These are phyloP conservation scores for Aspergillus carbonarius DNA, from an alignment of 2,329 filamentous ascomycete species.

Conservation along the genomic window DNA sequence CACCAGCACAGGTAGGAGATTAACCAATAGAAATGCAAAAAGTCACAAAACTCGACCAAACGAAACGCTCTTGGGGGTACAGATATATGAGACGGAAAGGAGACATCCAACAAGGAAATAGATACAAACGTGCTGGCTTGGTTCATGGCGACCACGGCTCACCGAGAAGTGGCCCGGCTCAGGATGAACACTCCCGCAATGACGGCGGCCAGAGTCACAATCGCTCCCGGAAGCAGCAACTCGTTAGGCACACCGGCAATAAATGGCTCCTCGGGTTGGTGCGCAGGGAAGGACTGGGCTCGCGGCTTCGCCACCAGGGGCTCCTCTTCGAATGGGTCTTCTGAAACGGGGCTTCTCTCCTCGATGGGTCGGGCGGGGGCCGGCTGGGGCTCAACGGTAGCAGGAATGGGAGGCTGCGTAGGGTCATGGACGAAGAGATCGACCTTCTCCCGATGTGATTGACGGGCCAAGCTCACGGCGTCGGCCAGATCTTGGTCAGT, in stretches of 20 bases:
- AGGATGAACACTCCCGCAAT: conserved; percentile 93
- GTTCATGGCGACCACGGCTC: neutral
- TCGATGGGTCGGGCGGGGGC: conserved; percentile 50
- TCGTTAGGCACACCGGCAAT: conserved; percentile 94
- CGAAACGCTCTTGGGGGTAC: conserved; percentile 12
- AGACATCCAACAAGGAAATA: conserved; percentile 6
- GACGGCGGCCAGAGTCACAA: conserved; percentile 90
- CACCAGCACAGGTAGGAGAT: conserved; percentile 14
- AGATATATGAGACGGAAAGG: conserved; percentile 11
- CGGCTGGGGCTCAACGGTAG: conserved; percentile 61
- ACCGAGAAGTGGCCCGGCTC: conserved; percentile 61
- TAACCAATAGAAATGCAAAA: conserved; percentile 6
- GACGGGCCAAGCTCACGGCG: conserved; percentile 79
- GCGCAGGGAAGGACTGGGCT: conserved; percentile 47
- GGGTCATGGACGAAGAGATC: conserved; percentile 96
- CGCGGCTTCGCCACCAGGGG: conserved; percentile 41
- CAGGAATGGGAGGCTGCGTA: conserved; percentile 75
- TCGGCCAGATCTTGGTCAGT: conserved; percentile 91
- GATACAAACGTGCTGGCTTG: conserved; percentile 9
- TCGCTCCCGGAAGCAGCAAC: conserved; percentile 84
- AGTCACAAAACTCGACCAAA: conserved; percentile 2
- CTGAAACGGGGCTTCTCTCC: conserved; percentile 40
- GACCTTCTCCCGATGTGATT: conserved; percentile 81
- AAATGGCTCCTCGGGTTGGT: conserved; percentile 67
- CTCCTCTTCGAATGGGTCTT: conserved; percentile 55